Evolutionary conservation across 208 protist species (phyloP).

Genomic region (Willaertia magna): DNA sequence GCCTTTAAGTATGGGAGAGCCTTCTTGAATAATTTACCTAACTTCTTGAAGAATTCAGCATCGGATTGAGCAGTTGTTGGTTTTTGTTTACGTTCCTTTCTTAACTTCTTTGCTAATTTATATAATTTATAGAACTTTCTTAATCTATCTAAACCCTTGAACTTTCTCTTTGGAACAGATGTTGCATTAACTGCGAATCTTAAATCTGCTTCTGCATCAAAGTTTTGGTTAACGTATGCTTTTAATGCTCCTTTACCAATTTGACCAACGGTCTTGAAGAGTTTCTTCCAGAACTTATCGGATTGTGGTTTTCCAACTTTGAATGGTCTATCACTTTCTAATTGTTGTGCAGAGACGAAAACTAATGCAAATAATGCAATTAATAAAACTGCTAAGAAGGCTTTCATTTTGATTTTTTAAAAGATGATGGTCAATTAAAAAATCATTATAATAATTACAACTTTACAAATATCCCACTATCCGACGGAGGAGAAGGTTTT

Average conservation of each 20-base stretch:
- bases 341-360: too few species aligned
- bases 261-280: not conserved
- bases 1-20: not conserved
- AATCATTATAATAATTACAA: too few species aligned
- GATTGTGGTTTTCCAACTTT: too few species aligned
- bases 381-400: too few species aligned
- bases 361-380: too few species aligned
- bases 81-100: not conserved
- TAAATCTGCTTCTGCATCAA: not conserved
- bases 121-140: not conserved
- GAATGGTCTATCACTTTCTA: too few species aligned
- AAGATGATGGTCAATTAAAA: too few species aligned
- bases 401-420: too few species aligned
- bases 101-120: not conserved
- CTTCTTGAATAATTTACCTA: not conserved
- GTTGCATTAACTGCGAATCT: too few species aligned
- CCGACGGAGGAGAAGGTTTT: slow-evolving; percentile 9
- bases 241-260: not conserved
- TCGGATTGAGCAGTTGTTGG: not conserved
- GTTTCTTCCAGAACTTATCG: not conserved
- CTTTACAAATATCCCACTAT: not conserved
- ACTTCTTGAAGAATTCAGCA: not conserved
- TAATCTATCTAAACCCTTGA: too few species aligned
- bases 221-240: not conserved
- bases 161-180: too few species aligned